A percentile compares a stretch with the other conserved stretches of the same genome.
Evolutionary conservation across 495 filamentous ascomycete species (phyloP).

Genomic region (Articulospora tetracladia): DNA sequence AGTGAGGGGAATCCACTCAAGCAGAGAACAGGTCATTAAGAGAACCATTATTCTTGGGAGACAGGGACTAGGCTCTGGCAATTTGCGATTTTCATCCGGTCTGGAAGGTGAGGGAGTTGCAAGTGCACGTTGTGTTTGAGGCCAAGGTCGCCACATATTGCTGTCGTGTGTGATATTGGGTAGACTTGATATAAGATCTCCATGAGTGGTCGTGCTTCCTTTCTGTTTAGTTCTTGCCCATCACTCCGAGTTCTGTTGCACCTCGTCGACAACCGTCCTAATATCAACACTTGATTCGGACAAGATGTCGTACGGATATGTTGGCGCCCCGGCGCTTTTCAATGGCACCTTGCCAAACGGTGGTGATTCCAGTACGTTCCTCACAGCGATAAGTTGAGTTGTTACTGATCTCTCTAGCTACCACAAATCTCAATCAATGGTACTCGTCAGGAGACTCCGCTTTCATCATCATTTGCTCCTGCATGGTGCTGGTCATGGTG

Average conservation of each 20-base stretch:
- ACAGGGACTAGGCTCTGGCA: neutral
- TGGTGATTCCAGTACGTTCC: slow-evolving; percentile 6
- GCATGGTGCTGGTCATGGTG: slow-evolving; percentile 93
- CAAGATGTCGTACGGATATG: slow-evolving; percentile 7
- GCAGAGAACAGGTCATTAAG: neutral
- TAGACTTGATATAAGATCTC: neutral
- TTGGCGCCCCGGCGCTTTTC: slow-evolving; percentile 6
- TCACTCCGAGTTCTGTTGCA: neutral
- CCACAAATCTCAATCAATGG: slow-evolving; percentile 73
- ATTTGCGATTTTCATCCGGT: neutral
- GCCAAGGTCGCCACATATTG: neutral
- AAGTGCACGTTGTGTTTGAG: neutral
- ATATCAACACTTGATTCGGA: neutral
- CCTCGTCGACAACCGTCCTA: neutral
- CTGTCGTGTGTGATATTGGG: neutral
- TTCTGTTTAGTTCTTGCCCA: neutral
- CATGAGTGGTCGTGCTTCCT: neutral
- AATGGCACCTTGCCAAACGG: slow-evolving; percentile 11
- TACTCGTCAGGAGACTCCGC: slow-evolving; percentile 56
- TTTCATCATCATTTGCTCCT: slow-evolving; percentile 85
- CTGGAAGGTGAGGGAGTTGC: neutral
- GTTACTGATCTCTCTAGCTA: slow-evolving; percentile 5
- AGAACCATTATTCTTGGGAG: neutral
- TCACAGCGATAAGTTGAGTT: neutral
- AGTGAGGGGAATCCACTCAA: neutral